phyloP scores from a whole-genome alignment of 495 filamentous ascomycete genomes.

The Penicillium steckii region DNA sequence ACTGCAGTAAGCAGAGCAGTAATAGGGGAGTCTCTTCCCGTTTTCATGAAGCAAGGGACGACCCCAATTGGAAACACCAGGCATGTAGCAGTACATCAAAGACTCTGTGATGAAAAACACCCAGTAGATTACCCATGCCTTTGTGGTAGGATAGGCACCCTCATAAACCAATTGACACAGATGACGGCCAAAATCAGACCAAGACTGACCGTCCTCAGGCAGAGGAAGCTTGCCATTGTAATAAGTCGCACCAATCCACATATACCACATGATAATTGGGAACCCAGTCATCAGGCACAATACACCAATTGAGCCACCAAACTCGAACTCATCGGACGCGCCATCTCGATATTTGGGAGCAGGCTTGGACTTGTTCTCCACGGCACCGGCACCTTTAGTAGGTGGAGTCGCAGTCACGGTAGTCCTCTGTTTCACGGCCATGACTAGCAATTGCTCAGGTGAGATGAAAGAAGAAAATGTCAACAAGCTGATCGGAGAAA shows the following conservation, averaged over 20 bases:
- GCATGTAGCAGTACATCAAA: conserved; percentile 71
- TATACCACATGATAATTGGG: conserved; percentile 91
- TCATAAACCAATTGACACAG: conserved; percentile 66
- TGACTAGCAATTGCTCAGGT: not conserved
- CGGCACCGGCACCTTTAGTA: not conserved
- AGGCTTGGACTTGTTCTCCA: not conserved
- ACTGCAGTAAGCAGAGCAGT: conserved; percentile 77
- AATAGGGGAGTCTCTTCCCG: conserved; percentile 78
- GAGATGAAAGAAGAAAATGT: not conserved
- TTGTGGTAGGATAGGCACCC: conserved; percentile 69
- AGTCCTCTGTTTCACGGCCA: not conserved
- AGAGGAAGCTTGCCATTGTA: conserved; percentile 78
- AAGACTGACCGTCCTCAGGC: conserved; percentile 57
- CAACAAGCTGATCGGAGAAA: not conserved
- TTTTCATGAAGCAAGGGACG: conserved; percentile 76
- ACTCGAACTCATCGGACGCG: conserved; percentile 57
- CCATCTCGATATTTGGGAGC: not conserved
- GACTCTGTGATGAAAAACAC: conserved; percentile 73
- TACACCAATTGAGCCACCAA: conserved; percentile 77
- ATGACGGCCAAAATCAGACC: conserved; percentile 62
- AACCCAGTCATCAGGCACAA: conserved; percentile 80
- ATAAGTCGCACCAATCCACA: conserved; percentile 92
- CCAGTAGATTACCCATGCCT: conserved; percentile 89
- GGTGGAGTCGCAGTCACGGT: not conserved
- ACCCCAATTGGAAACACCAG: conserved; percentile 74